Percentiles rank a stretch among this genome's conserved stretches.
These are phyloP conservation scores for Tylopilus subfusipes DNA, from an alignment of 768 basidiomycete species.

Conservation along the genomic window DNA sequence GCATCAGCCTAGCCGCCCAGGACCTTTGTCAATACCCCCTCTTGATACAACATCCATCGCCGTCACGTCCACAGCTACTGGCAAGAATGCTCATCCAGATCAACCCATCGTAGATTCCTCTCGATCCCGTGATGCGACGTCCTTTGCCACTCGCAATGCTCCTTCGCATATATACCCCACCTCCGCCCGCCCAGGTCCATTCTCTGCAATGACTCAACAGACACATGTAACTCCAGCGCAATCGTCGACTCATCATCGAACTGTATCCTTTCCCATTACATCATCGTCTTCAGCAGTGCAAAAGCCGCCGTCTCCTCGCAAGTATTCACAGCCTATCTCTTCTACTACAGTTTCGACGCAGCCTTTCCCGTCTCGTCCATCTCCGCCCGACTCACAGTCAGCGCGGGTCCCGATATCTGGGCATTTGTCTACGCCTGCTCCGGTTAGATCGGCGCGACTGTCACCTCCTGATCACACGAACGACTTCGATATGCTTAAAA, in stretches of 20 bases:
- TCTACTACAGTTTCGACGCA: slow-evolving; percentile 26
- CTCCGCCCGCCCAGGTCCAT: slow-evolving; percentile 20
- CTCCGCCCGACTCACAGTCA: slow-evolving; percentile 16
- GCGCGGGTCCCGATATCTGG: slow-evolving; percentile 30
- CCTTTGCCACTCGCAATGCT: slow-evolving; percentile 18
- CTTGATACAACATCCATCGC: slow-evolving; percentile 11
- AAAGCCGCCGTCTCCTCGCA: slow-evolving; percentile 29
- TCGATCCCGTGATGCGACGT: slow-evolving; percentile 20
- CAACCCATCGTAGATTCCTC: slow-evolving; percentile 18
- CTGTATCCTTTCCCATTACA: slow-evolving; percentile 34
- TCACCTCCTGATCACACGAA: slow-evolving; percentile 33
- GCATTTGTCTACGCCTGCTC: slow-evolving; percentile 31
- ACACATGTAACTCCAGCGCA: slow-evolving; percentile 22
- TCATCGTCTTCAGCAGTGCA: slow-evolving; percentile 15
- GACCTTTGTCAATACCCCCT: slow-evolving; percentile 11
- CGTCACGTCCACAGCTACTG: slow-evolving; percentile 9
- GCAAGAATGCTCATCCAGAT: slow-evolving; percentile 23
- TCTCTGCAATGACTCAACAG: slow-evolving; percentile 20
- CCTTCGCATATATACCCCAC: slow-evolving; percentile 21
- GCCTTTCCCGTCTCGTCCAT: slow-evolving; percentile 28
- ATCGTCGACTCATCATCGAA: slow-evolving; percentile 32
- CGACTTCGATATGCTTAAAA: slow-evolving; percentile 54
- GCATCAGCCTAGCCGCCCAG: slow-evolving; percentile 21
- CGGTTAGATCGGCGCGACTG: slow-evolving; percentile 21
- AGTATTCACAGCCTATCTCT: slow-evolving; percentile 27